Base-by-base conservation (phyloP, 345 rosid species). In the Citrus medica region DNA sequence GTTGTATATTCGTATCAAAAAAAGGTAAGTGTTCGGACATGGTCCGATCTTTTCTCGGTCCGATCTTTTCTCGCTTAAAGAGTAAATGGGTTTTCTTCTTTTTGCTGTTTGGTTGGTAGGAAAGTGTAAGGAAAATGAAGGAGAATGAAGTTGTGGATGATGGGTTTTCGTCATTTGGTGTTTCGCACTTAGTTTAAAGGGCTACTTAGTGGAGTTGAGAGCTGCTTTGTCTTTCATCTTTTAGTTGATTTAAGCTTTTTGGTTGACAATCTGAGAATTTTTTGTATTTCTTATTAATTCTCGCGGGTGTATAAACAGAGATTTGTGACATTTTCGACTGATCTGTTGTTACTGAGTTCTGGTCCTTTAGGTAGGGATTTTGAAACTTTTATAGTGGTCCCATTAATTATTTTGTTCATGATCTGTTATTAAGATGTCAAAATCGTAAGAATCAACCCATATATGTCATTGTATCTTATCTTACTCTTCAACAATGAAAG, bases 1-100 rank as follows among this genome's bases (percentile, higher is more conserved):
- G 6, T 24, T 21, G 19, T 71, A 7, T 25, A 46, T 66, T 46
- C 35, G 60, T 35, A n/a, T 48, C 58, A 66, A 82, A 17, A 17
- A 65, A 60, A 60, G 76, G 74, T 77, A 81, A n/a, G 56, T 17
- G 3, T 79, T 74, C 61, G 10, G 75, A 69, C 75, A 70, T 46
- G 67, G 9, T 64, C 71, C 76, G 56, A 69, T 79, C 67, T 73
- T 69, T 78, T 66, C 67, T 76, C 59, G 24, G 9, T 64, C 71
- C 76, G 56, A 69, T 79, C 67, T 73, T 69, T 78, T 66, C 67
- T 76, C 59, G 24, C 72, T 76, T 73, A 8, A 30, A 63, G 28
- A 56, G 16, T 30, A 40, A 63, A 53, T 69, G 76, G 73, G 73
- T 64, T 62, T 66, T 74, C 27, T 67, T 67, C 1, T 53, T 63